Evolutionary conservation across 129 eudicot genomes (phyloP), one percentile per base, ranked within the genome.

Genomic region (Escallonia rubra): DNA sequence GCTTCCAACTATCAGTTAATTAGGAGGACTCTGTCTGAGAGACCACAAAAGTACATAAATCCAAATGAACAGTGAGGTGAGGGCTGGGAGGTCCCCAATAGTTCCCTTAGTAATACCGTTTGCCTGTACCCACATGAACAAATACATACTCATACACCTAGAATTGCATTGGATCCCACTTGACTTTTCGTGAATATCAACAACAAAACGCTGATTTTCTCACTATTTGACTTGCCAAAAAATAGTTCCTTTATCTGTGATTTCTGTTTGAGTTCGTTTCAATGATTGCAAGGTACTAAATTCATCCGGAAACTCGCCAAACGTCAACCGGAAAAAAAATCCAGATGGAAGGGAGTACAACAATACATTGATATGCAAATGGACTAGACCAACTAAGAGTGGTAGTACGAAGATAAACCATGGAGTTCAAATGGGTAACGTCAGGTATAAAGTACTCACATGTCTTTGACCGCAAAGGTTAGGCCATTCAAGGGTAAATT

Each of bases 401-500:
- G 0, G 12, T 50, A 8, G 5, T 2, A 40, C 7, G 46, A 59
- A 59, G 41, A 10, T 4, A 8, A 40, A 4, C 12, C 11, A 10
- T 42, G 42, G 9, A 40, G 60, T 13, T 2, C 16, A 53, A 42
- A 54, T 5, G 8, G 15, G 2, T 15, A 40, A 34, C 13, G 2
- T 56, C 14, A 46, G 5, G 64, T 39, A 23, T 34, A 56, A 52
- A 6, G 62, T 72, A 72, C 91, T 77, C 4, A 86, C 98, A 93
- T 86, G 67, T 93, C 98, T 84, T 93, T 93, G 64, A 93, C 87
- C 12, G 95, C 91, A 74, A 93, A 93, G 42, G 95, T 83, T 73
- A 93, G 95, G 68, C 85, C 80, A 56, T 61, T 69, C 55, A 89
- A 74, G 16, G 95, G 89, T 60, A 83, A 90, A 5, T 81, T 54